phyloP scores from a whole-genome alignment of 306 rosid species.

The Vigna trinervia region DNA sequence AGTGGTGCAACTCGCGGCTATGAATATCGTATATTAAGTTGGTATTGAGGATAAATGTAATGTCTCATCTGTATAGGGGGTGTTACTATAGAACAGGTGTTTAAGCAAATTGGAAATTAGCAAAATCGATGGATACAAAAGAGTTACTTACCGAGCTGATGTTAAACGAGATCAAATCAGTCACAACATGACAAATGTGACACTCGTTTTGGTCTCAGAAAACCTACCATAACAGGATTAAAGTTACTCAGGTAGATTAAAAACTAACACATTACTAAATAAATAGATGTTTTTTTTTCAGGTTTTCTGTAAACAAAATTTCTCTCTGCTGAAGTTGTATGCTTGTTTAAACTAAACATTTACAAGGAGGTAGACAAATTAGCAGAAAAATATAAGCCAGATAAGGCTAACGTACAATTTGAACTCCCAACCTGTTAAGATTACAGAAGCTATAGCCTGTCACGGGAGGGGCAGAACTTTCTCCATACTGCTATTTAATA shows the following conservation, averaged over 20 bases:
- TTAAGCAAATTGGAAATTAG: no score
- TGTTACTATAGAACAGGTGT: no score
- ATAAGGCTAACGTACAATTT: neutral
- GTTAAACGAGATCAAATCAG: no score
- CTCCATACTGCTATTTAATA: conserved; percentile 37
- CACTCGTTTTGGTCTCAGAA: neutral
- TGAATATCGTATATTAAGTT: no score
- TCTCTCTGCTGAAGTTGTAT: neutral
- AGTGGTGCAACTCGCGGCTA: neutral
- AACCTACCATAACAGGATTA: neutral
- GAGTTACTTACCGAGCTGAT: no score
- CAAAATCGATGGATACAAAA: no score
- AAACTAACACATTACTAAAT: neutral
- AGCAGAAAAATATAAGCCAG: neutral
- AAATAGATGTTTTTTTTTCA: neutral
- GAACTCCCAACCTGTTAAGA: conserved; percentile 1
- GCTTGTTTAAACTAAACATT: neutral
- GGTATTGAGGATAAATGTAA: no score
- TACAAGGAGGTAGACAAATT: neutral
- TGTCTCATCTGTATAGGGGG: no score
- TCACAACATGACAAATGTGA: neutral
- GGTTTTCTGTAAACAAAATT: conserved; percentile 14
- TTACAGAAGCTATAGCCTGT: neutral
- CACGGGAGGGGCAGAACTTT: conserved; percentile 22
- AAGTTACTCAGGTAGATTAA: neutral